Percentiles rank a stretch among this genome's conserved stretches.
Conservation (phyloP, 2,329 filamentous ascomycete genomes). For the Claviceps fusiformis region DNA sequence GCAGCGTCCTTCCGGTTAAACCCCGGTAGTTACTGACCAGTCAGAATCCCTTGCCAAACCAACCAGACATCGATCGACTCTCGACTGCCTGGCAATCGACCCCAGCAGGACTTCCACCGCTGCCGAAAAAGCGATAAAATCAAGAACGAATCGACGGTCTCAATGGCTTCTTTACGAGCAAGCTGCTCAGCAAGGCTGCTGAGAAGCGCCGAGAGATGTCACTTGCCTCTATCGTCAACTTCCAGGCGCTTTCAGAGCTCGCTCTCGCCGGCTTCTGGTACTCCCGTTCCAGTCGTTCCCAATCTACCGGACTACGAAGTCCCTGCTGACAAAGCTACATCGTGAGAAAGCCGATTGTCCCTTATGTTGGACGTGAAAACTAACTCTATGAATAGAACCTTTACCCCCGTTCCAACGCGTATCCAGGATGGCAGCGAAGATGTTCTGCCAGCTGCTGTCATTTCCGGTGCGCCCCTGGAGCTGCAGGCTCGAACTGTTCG, state of each 20-base stretch:
- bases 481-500: slow-evolving; percentile 87
- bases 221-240: slow-evolving; percentile 25
- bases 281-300: slow-evolving; percentile 22
- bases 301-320: slow-evolving; percentile 74
- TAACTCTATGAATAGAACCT: slow-evolving; percentile 44
- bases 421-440: slow-evolving; percentile 87
- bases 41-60: slow-evolving; percentile 16
- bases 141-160: slow-evolving; percentile 10
- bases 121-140: slow-evolving; percentile 5
- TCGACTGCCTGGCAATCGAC: slow-evolving; percentile 8
- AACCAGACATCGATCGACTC: slow-evolving; percentile 4
- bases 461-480: slow-evolving; percentile 87
- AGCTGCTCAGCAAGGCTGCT: slow-evolving; percentile 39
- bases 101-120: slow-evolving; percentile 6
- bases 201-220: slow-evolving; percentile 27
- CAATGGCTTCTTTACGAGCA: slow-evolving; percentile 55
- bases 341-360: slow-evolving; percentile 38
- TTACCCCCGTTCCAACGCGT: slow-evolving; percentile 78
- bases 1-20: slow-evolving; percentile 39
- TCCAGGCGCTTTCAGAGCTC: slow-evolving; percentile 43
- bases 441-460: slow-evolving; percentile 64
- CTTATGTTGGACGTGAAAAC: not conserved
- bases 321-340: slow-evolving; percentile 76
- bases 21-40: slow-evolving; percentile 29
- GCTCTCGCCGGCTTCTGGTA: slow-evolving; percentile 28